A percentile compares a stretch with the other conserved stretches of the same genome.
Evolutionary conservation across 2,329 filamentous ascomycete genomes (phyloP).

Genomic region (Fusarium subtropicale): DNA sequence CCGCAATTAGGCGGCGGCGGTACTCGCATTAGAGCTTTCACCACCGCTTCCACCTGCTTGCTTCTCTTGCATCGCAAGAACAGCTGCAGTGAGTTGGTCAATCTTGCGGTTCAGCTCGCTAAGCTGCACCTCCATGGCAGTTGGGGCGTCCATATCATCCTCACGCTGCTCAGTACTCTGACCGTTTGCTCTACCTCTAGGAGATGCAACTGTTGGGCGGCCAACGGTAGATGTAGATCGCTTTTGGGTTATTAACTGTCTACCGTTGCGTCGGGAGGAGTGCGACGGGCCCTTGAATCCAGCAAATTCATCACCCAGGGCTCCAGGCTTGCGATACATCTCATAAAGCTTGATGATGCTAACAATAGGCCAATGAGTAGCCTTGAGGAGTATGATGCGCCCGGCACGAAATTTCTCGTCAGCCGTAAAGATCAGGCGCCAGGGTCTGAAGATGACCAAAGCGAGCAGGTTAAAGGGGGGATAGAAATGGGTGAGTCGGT

Average conservation of each 20-base stretch:
- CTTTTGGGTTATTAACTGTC: conserved; percentile 30
- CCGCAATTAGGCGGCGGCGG: conserved; percentile 27
- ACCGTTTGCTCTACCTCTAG: conserved; percentile 32
- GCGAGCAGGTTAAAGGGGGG: conserved; percentile 81
- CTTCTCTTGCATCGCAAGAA: conserved; percentile 62
- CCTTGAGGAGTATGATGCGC: conserved; percentile 71
- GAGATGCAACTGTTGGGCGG: conserved; percentile 35
- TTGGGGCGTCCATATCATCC: conserved; percentile 56
- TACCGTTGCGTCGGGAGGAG: conserved; percentile 39
- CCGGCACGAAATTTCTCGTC: conserved; percentile 71
- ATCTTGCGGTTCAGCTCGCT: conserved; percentile 68
- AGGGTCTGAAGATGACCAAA: conserved; percentile 76
- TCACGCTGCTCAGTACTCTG: conserved; percentile 41
- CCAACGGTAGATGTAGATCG: conserved; percentile 35
- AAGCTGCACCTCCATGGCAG: conserved; percentile 63
- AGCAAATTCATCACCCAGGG: conserved; percentile 58
- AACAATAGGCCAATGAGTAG: conserved; percentile 75
- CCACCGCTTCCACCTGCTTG: conserved; percentile 28
- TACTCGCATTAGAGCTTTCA: conserved; percentile 14
- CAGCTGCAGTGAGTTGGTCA: conserved; percentile 65
- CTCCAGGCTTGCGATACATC: conserved; percentile 55
- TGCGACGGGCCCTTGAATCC: conserved; percentile 62
- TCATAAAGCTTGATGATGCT: conserved; percentile 77
- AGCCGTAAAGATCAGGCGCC: conserved; percentile 74
- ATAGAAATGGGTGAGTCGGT: conserved; percentile 76